Evolutionary conservation across 2,329 filamentous ascomycete species (phyloP).

Genomic region (Hypoxylon sp.): DNA sequence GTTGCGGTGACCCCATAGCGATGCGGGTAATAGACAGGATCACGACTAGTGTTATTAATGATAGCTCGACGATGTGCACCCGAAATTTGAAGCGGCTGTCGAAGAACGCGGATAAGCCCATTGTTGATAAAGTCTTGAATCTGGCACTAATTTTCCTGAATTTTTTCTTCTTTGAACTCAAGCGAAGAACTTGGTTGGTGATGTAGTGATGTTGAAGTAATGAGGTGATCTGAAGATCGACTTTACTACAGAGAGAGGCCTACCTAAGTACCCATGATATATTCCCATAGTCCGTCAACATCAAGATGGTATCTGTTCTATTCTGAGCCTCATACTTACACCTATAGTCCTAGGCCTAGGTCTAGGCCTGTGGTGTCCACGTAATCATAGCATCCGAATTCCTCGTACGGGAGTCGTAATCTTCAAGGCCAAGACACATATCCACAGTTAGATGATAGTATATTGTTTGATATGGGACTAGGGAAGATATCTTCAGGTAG

Average conservation of each 20-base stretch:
- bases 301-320: conserved; percentile 1
- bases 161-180: neutral
- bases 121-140: neutral
- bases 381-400: conserved; percentile 9
- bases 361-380: conserved; percentile 1
- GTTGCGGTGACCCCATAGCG: conserved; percentile 23
- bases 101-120: conserved; percentile 17
- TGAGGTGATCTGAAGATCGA: neutral
- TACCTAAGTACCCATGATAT: too few relatives aligned
- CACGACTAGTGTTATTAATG: conserved; percentile 4
- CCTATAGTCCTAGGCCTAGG: neutral
- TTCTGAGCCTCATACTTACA: conserved; percentile 6
- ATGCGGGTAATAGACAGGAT: conserved; percentile 20
- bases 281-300: neutral
- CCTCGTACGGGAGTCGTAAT: conserved; percentile 21
- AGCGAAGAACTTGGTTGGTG: neutral
- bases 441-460: neutral
- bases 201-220: neutral
- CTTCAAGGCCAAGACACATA: conserved; percentile 1
- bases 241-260: neutral
- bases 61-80: conserved; percentile 20
- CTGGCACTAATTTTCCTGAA: neutral
- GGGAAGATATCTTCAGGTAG: neutral
- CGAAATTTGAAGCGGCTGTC: conserved; percentile 22
- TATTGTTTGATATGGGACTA: neutral